Evolutionary conservation across 176 grass and related monocot genomes (phyloP).

Genomic region (Secale cereale): DNA sequence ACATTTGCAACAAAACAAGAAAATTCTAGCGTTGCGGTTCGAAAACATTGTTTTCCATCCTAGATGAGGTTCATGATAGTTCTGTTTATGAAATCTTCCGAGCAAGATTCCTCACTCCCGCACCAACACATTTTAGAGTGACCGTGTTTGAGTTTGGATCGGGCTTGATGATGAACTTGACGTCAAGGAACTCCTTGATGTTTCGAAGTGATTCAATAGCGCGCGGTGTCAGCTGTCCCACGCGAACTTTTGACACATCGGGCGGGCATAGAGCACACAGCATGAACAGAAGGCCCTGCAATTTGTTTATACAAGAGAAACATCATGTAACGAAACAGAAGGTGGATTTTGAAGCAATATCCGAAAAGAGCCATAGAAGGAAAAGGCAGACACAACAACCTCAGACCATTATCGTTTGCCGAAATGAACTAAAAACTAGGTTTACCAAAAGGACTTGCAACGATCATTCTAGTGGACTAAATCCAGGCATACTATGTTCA

Average conservation of each 20-base stretch:
- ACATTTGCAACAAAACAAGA: not conserved
- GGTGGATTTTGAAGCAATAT: not conserved
- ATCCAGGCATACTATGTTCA: not conserved
- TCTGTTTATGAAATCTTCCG: constrained; percentile 59
- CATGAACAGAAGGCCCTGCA: constrained; percentile 83
- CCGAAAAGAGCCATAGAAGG: not conserved
- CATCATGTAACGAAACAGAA: not conserved
- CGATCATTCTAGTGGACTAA: not conserved
- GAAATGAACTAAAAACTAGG: not conserved
- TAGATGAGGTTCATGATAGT: not conserved
- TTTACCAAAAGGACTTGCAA: not conserved
- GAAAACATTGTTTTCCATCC: constrained; percentile 12
- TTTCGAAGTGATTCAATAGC: constrained; percentile 81
- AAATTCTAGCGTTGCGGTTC: not conserved
- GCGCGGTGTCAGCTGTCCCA: constrained; percentile 71
- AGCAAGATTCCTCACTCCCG: constrained; percentile 71
- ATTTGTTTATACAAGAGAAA: constrained; percentile 22
- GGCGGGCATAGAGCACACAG: constrained; percentile 76
- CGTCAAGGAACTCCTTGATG: constrained; percentile 78
- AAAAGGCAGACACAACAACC: not conserved
- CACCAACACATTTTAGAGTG: constrained; percentile 76
- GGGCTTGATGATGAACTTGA: constrained; percentile 78
- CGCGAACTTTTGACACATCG: constrained; percentile 73
- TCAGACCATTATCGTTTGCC: not conserved
- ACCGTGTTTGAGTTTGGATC: constrained; percentile 65